Conservation (phyloP, 768 basidiomycete species). For the Omphalotus guepiniiformis region DNA sequence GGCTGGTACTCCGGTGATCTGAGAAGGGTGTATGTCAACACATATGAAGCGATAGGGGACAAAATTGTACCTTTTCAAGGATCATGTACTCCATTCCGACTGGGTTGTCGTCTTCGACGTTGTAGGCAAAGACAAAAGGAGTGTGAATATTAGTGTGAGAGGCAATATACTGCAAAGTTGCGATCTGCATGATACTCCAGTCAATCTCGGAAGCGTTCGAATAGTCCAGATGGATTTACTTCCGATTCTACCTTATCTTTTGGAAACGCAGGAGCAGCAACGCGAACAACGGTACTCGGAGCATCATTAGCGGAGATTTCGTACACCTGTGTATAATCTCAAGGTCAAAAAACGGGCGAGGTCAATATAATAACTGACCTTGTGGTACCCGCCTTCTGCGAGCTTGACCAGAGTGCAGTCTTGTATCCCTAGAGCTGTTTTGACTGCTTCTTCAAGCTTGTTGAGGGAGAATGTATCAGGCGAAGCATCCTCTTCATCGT, state of each 20-base stretch:
- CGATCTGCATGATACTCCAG: slow-evolving; percentile 10
- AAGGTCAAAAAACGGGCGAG: neutral
- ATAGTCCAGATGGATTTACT: neutral
- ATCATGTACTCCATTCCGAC: slow-evolving; percentile 19
- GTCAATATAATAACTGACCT: slow-evolving; percentile 2
- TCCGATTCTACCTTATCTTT: slow-evolving; percentile 19
- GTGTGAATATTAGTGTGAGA: slow-evolving; percentile 12
- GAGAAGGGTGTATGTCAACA: neutral
- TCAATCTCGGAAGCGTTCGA: neutral
- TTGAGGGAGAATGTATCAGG: slow-evolving; percentile 8
- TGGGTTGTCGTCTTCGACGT: slow-evolving; percentile 13
- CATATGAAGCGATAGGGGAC: neutral
- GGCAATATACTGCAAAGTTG: slow-evolving; percentile 16
- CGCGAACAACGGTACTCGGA: slow-evolving; percentile 10
- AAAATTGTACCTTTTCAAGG: slow-evolving; percentile 13
- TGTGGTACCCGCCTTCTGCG: slow-evolving; percentile 17
- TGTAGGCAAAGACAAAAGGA: slow-evolving; percentile 14
- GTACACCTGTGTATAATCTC: slow-evolving; percentile 10
- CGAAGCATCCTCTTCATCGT: slow-evolving; percentile 4
- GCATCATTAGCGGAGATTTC: slow-evolving; percentile 4
- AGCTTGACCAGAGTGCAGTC: slow-evolving; percentile 12
- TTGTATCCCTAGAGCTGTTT: neutral
- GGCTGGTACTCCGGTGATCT: slow-evolving; percentile 15
- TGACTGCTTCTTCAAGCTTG: slow-evolving; percentile 8
- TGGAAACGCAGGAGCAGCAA: slow-evolving; percentile 16